Base-by-base conservation (phyloP, 805 yeast genomes). In the Spathaspora sp. region DNA sequence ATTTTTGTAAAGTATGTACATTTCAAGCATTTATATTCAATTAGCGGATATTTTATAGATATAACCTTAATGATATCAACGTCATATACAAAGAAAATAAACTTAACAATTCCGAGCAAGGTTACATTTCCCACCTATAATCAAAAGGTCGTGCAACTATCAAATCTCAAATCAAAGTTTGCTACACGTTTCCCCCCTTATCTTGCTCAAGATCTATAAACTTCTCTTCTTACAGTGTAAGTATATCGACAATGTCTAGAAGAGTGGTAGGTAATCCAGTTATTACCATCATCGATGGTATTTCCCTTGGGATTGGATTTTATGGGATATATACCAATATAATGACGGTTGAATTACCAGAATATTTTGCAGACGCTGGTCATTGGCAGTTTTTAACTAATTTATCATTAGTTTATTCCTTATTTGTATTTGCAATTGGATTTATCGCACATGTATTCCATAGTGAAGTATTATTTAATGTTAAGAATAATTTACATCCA, bases 361-460 rank as follows among this genome's bases (percentile, higher is more conserved):
- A 66, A 1, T 70, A 66, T 38, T 65, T 86, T 26, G 69, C 60
- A 1, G 64, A 68, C 19, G 93, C 84, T 0, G 93, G 93, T 1
- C 87, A 81, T 52, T 78, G 77, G 67, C 93, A 87, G 61, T 87
- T 87, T 62, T 70, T 87, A 48, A 87, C 94, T 3, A 86, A 85
- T 61, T 59, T 86, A n/a, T 78, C 86, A 8, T 72, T 85, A 31
- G 60, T 67, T 1, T 60, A 77, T 16, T 77, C 87, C 2, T 56
- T 81, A 9, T 51, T 76, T 44, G 75, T 77, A 53, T 75, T 72
- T 52, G 44, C 60, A 14, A 42, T 76, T 38, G 79, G 79, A 19
- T 57, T 73, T 23, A 16, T 66, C 10, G 69, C 77, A 44, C 80
- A 73, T 57, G 38, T 64, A 42, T 51, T 62, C 38, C 51, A 56